Evolutionary conservation across 352 stramenopile species (phyloP).

Genomic region (Phytophthora melonis): DNA sequence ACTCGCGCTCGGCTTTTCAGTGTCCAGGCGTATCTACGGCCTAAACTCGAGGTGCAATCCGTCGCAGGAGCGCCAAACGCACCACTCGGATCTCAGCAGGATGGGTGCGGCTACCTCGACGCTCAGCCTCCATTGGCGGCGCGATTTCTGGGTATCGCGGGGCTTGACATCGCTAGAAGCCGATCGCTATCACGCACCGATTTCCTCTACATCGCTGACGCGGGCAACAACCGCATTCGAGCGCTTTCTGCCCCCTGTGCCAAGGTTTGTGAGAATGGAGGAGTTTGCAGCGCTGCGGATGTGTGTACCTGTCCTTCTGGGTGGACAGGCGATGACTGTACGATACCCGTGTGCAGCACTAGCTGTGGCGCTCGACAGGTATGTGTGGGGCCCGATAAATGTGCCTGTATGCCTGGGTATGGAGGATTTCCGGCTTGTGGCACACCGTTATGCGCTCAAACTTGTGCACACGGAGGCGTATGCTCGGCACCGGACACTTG

Average conservation of each 20-base stretch:
- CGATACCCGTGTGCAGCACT: slow-evolving; percentile 71
- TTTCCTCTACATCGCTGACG: slow-evolving; percentile 92
- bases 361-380: slow-evolving; percentile 73
- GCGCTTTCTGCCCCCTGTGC: slow-evolving; percentile 90
- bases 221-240: slow-evolving; percentile 94
- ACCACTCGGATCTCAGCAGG: slow-evolving; percentile 81
- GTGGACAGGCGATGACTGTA: slow-evolving; percentile 94
- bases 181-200: slow-evolving; percentile 57
- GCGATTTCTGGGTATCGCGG: slow-evolving; percentile 61
- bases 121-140: slow-evolving; percentile 85
- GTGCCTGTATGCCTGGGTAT: slow-evolving; percentile 95
- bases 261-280: slow-evolving; percentile 96
- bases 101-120: slow-evolving; percentile 90
- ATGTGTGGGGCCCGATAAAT: slow-evolving; percentile 93
- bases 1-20: slow-evolving; percentile 70
- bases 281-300: slow-evolving; percentile 88
- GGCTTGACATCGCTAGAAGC: slow-evolving; percentile 32
- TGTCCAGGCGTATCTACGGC: slow-evolving; percentile 47
- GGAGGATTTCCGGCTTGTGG: slow-evolving; percentile 71
- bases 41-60: slow-evolving; percentile 89
- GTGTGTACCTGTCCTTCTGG: slow-evolving; percentile 86
- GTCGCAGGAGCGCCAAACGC: slow-evolving; percentile 89
- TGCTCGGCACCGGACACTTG: slow-evolving; percentile 96
- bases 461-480: slow-evolving; percentile 86
- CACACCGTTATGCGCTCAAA: slow-evolving; percentile 90